phyloP scores from a whole-genome alignment of 768 basidiomycete genomes.

The Phylloporus sp. region DNA sequence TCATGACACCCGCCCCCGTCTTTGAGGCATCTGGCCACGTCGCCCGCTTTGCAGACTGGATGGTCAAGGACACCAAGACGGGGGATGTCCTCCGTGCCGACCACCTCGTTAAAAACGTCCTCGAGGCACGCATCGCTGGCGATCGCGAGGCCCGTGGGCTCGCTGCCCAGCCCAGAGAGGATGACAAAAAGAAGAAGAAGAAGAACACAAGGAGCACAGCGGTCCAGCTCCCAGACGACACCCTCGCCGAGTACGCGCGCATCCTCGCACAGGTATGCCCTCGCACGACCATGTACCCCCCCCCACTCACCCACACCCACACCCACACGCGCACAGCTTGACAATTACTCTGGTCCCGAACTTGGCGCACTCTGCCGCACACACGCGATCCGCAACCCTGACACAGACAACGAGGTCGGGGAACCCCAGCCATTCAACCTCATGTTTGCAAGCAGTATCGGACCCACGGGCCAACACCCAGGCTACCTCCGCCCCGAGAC shows the following conservation, averaged over 20 bases:
- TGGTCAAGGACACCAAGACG: conserved; percentile 95
- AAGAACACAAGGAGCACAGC: conserved; percentile 61
- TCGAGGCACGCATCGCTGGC: conserved; percentile 85
- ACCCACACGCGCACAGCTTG: conserved; percentile 32
- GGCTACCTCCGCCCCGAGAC: conserved; percentile 97
- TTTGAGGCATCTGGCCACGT: conserved; percentile 98
- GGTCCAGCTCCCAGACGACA: conserved; percentile 69
- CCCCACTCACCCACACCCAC: background rate
- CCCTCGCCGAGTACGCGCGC: conserved; percentile 72
- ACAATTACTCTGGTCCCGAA: conserved; percentile 89
- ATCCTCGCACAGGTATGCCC: conserved; percentile 81
- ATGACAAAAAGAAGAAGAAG: conserved; percentile 57
- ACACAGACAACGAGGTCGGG: conserved; percentile 86
- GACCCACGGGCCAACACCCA: conserved; percentile 94
- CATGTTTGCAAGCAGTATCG: conserved; percentile 98
- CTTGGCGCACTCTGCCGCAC: conserved; percentile 83
- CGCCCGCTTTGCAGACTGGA: conserved; percentile 98
- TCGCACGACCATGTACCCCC: no score
- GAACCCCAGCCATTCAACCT: conserved; percentile 97
- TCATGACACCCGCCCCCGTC: conserved; percentile 93
- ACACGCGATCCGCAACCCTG: conserved; percentile 81
- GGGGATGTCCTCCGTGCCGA: conserved; percentile 96
- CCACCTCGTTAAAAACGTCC: conserved; percentile 89
- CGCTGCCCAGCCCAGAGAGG: conserved; percentile 61
- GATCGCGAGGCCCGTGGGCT: conserved; percentile 85